These are phyloP conservation scores for Metschnikowia continentalis DNA, from an alignment of 805 yeast species.

Conservation along the genomic window DNA sequence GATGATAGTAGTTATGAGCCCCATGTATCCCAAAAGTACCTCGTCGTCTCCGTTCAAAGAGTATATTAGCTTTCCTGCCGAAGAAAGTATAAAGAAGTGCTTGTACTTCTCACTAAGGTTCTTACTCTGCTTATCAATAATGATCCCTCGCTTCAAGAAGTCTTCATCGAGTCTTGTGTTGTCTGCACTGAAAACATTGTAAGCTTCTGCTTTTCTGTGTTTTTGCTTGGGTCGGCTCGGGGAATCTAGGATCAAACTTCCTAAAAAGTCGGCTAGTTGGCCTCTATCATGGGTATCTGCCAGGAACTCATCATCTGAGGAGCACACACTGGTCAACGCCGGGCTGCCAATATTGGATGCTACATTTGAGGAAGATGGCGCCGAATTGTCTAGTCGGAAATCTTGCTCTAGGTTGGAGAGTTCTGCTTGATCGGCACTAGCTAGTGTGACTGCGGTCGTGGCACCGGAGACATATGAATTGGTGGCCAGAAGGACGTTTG, in stretches of 20 bases:
- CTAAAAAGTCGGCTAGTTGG: constrained; percentile 7
- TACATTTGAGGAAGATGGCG: neutral
- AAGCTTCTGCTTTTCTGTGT: neutral
- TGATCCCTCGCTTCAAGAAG: constrained; percentile 10
- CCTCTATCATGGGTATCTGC: constrained; percentile 4
- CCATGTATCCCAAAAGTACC: constrained; percentile 65
- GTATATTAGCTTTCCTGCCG: constrained; percentile 87
- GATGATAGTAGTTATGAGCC: constrained; percentile 74
- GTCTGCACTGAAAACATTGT: constrained; percentile 12
- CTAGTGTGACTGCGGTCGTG: constrained; percentile 15
- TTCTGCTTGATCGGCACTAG: constrained; percentile 14
- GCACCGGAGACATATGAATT: constrained; percentile 10
- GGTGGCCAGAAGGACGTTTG: constrained; percentile 4
- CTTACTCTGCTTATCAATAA: constrained; percentile 15
- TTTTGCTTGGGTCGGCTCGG: neutral
- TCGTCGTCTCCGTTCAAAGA: constrained; percentile 72
- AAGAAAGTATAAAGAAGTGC: constrained; percentile 73
- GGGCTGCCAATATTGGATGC: constrained; percentile 7
- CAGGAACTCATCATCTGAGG: constrained; percentile 9
- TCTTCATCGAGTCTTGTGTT: constrained; percentile 7
- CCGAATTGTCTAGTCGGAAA: neutral
- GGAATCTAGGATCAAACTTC: constrained; percentile 7
- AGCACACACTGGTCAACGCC: constrained; percentile 2
- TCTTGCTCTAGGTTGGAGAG: constrained; percentile 6
- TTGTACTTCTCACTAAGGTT: constrained; percentile 41